Evolutionary conservation across 208 protist genomes (phyloP), one percentile per base, ranked within the genome.

Genomic region (Leishmania amazonensis): DNA sequence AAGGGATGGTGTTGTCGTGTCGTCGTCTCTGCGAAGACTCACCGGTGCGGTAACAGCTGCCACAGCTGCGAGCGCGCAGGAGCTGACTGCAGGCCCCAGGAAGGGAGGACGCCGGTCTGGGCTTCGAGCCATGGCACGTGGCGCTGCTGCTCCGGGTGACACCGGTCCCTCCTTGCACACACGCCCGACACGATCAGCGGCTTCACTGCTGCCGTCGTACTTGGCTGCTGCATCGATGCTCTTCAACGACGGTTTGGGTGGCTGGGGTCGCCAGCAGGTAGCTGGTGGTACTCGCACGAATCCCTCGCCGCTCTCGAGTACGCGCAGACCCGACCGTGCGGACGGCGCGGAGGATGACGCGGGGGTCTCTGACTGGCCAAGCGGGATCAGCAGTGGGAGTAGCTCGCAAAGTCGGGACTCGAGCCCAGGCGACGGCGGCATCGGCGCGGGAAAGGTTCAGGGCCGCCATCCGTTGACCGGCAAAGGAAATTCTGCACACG

Each of bases 241-340:
- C 51, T 76, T 76, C 72, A 62, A 51, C 72, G 72, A 76, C 31
- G 72, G 72, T 11, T 62, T 76, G 72, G 51, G 35, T 40, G 35
- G 7, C 31, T 76, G 72, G 42, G 24, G 21, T 74, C 11, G 17
- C 15, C 35, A 42, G 72, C 72, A 60, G 72, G 45, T 35, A 54
- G 8, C 24, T 35, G 70, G 45, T 21, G 54, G 11, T 28, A 74
- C 45, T 35, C 42, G 28, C 70, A 53, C 42, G 3, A 53, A 74
- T 74, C 70, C 9, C 70, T 35, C 31, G 31, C 45, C 21, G 24
- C 38, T 31, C 24, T 74, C 70, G 70, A 74, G 45, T 38, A 54
- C 70, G 24, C 70, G 70, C 70, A 28, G 42, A 28, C 45, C 70
- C 21, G 70, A 11, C 8, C 15, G 70, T 28, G 24, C 54, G 3